These are phyloP conservation scores for Syzygium syzygioides DNA, from an alignment of 441 rosid species.

Conservation along the genomic window DNA sequence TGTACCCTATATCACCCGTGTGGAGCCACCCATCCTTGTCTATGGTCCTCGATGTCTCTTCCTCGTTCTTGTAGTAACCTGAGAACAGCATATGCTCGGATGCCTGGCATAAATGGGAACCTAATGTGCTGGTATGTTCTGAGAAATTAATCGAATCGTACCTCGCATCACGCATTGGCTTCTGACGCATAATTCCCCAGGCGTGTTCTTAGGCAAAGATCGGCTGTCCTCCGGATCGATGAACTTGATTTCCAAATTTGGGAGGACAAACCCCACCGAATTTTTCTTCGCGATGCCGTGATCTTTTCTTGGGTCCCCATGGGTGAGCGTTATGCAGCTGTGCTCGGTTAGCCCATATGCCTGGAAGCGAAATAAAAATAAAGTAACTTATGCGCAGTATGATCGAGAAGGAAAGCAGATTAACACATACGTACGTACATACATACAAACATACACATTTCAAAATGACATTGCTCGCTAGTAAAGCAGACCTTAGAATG, in stretches of 20 bases:
- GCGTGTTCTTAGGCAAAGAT: constrained; percentile 66
- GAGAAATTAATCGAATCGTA: neutral
- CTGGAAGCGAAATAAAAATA: constrained; percentile 10
- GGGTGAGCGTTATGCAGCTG: constrained; percentile 87
- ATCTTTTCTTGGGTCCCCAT: constrained; percentile 49
- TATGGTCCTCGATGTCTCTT: constrained; percentile 67
- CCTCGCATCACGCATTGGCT: constrained; percentile 93
- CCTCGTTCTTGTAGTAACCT: constrained; percentile 68
- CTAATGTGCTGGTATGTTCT: neutral
- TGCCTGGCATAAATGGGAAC: neutral
- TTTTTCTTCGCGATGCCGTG: constrained; percentile 64
- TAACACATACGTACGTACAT: neutral
- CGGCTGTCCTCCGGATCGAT: constrained; percentile 64
- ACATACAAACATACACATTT: neutral
- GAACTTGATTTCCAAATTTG: constrained; percentile 79
- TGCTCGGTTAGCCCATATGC: constrained; percentile 97
- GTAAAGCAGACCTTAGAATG: neutral
- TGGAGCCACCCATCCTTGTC: constrained; percentile 84
- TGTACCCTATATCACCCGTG: constrained; percentile 82
- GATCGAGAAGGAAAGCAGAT: neutral
- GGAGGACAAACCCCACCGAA: constrained; percentile 85
- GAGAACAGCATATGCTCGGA: neutral
- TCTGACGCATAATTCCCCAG: constrained; percentile 82
- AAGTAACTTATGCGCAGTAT: neutral
- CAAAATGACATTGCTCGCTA: neutral